Conservation (phyloP, 192 early-diverging fungal genomes). For the Endogone sp. region DNA sequence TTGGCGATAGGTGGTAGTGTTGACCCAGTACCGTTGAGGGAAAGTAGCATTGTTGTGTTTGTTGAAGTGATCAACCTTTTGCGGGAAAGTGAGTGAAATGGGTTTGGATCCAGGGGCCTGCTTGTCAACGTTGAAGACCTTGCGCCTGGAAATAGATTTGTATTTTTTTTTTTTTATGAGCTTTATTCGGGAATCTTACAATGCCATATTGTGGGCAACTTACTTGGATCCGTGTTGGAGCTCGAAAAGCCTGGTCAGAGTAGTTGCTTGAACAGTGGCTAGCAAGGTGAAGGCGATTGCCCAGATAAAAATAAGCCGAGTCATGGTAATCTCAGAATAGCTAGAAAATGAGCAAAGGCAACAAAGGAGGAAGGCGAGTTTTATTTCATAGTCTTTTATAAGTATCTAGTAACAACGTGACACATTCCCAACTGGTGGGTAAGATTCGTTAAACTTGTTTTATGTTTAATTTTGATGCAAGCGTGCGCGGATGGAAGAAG, state of each 20-base stretch:
- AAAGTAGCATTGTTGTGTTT: conserved; percentile 8
- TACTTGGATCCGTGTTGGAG: not conserved
- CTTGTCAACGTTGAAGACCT: not conserved
- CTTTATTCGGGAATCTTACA: not conserved
- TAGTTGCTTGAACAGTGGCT: not conserved
- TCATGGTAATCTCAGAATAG: no score
- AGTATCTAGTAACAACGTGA: no score
- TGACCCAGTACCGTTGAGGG: conserved; percentile 21
- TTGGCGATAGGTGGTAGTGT: conserved; percentile 16
- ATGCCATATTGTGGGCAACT: not conserved
- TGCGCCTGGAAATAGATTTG: not conserved
- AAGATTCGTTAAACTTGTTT: no score
- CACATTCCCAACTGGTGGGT: no score
- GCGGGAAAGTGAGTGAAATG: conserved; percentile 19
- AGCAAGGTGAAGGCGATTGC: not conserved
- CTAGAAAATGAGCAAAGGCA: no score
- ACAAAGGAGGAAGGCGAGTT: no score
- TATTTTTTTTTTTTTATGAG: not conserved
- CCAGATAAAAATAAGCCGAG: not conserved
- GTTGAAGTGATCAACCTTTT: conserved; percentile 16
- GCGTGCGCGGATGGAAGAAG: no score
- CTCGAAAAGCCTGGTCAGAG: not conserved
- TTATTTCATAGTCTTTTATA: no score
- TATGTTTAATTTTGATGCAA: no score
- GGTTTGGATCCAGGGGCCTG: not conserved